These are phyloP conservation scores for Periconia sp. DNA, from an alignment of 2,329 filamentous ascomycete species.

Conservation along the genomic window DNA sequence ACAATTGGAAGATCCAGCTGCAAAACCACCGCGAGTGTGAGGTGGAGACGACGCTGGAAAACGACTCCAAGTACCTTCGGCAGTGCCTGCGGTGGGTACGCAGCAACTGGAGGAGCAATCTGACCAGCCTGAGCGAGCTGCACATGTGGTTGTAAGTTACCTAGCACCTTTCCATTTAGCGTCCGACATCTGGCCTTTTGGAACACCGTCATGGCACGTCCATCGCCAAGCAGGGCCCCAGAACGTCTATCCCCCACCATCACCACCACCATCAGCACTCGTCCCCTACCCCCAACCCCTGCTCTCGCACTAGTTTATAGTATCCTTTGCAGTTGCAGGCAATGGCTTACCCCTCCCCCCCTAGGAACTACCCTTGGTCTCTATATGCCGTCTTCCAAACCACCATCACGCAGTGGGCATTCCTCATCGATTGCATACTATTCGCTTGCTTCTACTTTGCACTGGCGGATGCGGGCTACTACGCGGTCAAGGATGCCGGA, in stretches of 20 bases:
- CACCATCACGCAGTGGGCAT: slow-evolving; percentile 85
- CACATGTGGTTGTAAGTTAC: slow-evolving; percentile 80
- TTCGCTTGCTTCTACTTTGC: slow-evolving; percentile 34
- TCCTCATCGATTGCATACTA: slow-evolving; percentile 67
- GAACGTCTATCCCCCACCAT: no score
- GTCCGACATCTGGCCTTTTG: slow-evolving; percentile 11
- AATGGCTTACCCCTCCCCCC: slow-evolving; percentile 28
- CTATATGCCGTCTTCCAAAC: slow-evolving; percentile 91
- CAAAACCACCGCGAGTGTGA: slow-evolving; percentile 85
- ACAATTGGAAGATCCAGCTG: slow-evolving; percentile 92
- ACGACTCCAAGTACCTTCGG: slow-evolving; percentile 83
- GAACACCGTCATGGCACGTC: slow-evolving; percentile 8
- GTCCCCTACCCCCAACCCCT: slow-evolving; percentile 19
- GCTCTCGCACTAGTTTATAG: slow-evolving; percentile 3
- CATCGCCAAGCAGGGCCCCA: slow-evolving; percentile 32
- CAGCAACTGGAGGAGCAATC: slow-evolving; percentile 97
- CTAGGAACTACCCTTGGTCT: slow-evolving; percentile 89
- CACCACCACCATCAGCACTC: no score
- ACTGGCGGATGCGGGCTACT: slow-evolving; percentile 35
- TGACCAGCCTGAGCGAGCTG: slow-evolving; percentile 83
- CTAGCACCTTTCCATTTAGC: slow-evolving; percentile 15
- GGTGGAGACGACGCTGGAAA: slow-evolving; percentile 89
- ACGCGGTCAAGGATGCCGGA: slow-evolving; percentile 11
- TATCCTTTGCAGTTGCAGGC: neutral
- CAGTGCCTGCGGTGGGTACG: slow-evolving; percentile 94